Percentiles rank a stretch among this genome's conserved stretches.
Conservation (phyloP, 176 grass and related monocot species). For the Musa troglodytarum region DNA sequence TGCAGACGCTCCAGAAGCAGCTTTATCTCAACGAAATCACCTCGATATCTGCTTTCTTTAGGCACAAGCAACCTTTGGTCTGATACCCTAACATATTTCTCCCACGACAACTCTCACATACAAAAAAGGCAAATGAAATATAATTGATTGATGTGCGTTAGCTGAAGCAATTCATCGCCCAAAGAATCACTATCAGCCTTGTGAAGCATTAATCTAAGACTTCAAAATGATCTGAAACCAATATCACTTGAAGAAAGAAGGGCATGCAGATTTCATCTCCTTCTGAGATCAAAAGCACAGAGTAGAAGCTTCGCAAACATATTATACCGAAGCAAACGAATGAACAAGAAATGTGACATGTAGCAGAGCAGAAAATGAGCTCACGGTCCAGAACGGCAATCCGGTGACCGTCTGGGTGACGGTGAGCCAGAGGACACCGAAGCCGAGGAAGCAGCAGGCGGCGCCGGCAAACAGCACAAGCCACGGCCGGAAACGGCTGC, state of each 20-base stretch:
- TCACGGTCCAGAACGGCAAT: constrained; percentile 70
- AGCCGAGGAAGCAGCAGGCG: constrained; percentile 71
- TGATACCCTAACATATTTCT: too few relatives aligned
- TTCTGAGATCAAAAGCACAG: too few relatives aligned
- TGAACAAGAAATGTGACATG: background rate
- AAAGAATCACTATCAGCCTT: too few relatives aligned
- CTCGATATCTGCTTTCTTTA: background rate
- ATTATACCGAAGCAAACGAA: background rate
- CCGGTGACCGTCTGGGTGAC: constrained; percentile 55
- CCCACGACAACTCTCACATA: too few relatives aligned
- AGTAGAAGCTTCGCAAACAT: background rate
- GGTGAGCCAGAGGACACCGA: constrained; percentile 68
- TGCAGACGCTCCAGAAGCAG: too few relatives aligned
- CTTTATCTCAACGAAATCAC: background rate
- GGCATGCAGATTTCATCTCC: background rate
- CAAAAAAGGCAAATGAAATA: too few relatives aligned
- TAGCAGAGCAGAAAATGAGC: background rate
- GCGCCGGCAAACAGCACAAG: constrained; percentile 67
- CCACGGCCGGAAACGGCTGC: constrained; percentile 67
- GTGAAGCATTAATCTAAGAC: too few relatives aligned
- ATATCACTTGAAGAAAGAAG: background rate
- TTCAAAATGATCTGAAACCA: too few relatives aligned
- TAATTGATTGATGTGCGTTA: too few relatives aligned
- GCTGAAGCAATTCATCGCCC: too few relatives aligned
- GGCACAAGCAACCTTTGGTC: background rate